Evolutionary conservation across 768 basidiomycete species (phyloP).

Genomic region (Clitopilus passeckerianus): DNA sequence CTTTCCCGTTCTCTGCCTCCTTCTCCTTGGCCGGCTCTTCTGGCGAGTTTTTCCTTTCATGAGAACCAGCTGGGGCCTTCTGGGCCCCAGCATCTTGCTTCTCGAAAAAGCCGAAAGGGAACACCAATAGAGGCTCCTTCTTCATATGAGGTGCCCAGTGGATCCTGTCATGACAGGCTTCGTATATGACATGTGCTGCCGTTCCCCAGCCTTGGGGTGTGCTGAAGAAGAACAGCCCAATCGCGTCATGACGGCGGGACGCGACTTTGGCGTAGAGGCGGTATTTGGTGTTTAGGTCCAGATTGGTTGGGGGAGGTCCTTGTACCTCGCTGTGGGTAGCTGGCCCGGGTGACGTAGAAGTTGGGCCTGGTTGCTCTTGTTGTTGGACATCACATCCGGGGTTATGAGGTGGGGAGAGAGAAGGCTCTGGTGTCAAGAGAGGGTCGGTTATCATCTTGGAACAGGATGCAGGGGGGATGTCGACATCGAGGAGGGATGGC

Average conservation of each 20-base stretch:
- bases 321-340: background rate
- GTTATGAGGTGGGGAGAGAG: no score
- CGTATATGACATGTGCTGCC: background rate
- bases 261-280: background rate
- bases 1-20: background rate
- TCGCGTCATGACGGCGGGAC: background rate
- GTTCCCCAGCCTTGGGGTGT: background rate
- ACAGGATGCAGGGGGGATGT: background rate
- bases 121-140: background rate
- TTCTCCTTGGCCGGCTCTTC: background rate
- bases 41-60: background rate
- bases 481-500: background rate
- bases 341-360: background rate
- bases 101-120: background rate
- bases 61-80: background rate
- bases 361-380: background rate
- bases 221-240: background rate
- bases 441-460: background rate
- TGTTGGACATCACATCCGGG: no score
- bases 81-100: background rate
- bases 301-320: background rate
- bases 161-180: background rate
- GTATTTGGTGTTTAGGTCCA: background rate
- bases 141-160: background rate
- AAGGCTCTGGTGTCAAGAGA: no score